Evolutionary conservation across 352 stramenopile genomes (phyloP).

Genomic region (Phytopythium vexans): DNA sequence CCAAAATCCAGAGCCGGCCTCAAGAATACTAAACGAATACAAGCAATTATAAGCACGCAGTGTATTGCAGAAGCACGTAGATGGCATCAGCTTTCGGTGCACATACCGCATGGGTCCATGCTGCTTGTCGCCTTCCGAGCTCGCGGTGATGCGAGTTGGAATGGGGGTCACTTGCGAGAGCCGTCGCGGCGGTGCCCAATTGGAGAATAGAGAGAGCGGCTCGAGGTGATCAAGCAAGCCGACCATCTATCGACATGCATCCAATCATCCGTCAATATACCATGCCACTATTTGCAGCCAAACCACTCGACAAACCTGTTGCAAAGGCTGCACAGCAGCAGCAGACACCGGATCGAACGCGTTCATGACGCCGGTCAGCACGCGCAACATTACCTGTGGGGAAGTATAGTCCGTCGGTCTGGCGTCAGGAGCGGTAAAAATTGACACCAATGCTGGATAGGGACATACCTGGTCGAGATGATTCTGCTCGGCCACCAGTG

Average conservation of each 20-base stretch:
- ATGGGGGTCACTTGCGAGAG: constrained; percentile 37
- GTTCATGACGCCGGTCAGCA: constrained; percentile 55
- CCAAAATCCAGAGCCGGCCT: constrained; percentile 38
- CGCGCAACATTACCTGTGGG: constrained; percentile 60
- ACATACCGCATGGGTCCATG: constrained; percentile 47
- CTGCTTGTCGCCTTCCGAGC: constrained; percentile 56
- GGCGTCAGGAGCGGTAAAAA: not conserved
- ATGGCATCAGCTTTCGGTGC: constrained; percentile 1
- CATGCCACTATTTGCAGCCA: not conserved
- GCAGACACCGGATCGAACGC: constrained; percentile 52
- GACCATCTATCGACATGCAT: constrained; percentile 41
- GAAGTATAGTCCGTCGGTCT: constrained; percentile 2
- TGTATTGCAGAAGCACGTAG: not conserved
- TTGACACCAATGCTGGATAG: not conserved
- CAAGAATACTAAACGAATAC: constrained; percentile 27
- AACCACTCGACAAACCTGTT: constrained; percentile 37
- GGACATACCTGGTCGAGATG: constrained; percentile 66
- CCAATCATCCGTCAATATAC: constrained; percentile 4
- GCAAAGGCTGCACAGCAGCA: constrained; percentile 46
- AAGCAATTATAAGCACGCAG: not conserved
- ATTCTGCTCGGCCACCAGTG: constrained; percentile 65
- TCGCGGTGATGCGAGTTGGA: constrained; percentile 49
- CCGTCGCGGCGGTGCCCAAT: constrained; percentile 71
- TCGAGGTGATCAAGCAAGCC: constrained; percentile 56
- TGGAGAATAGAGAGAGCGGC: constrained; percentile 62